Evolutionary conservation across 2,329 filamentous ascomycete species (phyloP), one percentile per base, ranked within the genome.

Genomic region (Aspergillus sp.): DNA sequence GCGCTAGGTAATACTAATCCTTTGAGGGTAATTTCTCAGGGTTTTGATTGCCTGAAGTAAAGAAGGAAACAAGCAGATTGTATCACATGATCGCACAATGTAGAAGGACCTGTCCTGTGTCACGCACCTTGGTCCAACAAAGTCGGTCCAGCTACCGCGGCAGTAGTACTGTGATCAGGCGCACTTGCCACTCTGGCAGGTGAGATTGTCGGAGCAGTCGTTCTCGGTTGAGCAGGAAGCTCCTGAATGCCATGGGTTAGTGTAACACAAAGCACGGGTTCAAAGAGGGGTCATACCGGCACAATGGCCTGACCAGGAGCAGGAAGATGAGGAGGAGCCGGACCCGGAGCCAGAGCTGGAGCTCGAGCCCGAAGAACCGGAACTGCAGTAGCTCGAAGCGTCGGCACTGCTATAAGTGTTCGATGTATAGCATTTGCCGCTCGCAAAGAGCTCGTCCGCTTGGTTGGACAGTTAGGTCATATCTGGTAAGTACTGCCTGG

Each of bases 401-500:
- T 36, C 39, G 21, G 48, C 48, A 15, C n/a, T 36, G 39, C 12
- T 45, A 13, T 58, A 58, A 10, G 13, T 48, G 39, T 58, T 53
- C 8, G 56, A 58, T 25, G 56, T 58, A 36, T 58, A 41, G 56
- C 56, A 58, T 4, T 38, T 47, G 13, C 48, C 56, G 5, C 30
- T 32, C n/a, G 48, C 30, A 28, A 58, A 53, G 5, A 58, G n/a
- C 8, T 21, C 13, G n/a, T 15, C 48, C 5, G 56, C 56, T 58
- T 36, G 45, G 17, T 9, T n/a, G 2, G 3, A 15, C 5, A 9
- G 53, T 21, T 13, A 28, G 25, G 6, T 45, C 4, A 4, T 8
- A 4, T 36, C 3, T 21, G 5, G n/a, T 15, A 12, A 15, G 6
- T 30, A 12, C 6, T 19, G 6, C 6, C 28, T 15, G 5, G 19